Evolutionary conservation across 176 grass and related monocot genomes (phyloP).

Genomic region (Avena eriantha): DNA sequence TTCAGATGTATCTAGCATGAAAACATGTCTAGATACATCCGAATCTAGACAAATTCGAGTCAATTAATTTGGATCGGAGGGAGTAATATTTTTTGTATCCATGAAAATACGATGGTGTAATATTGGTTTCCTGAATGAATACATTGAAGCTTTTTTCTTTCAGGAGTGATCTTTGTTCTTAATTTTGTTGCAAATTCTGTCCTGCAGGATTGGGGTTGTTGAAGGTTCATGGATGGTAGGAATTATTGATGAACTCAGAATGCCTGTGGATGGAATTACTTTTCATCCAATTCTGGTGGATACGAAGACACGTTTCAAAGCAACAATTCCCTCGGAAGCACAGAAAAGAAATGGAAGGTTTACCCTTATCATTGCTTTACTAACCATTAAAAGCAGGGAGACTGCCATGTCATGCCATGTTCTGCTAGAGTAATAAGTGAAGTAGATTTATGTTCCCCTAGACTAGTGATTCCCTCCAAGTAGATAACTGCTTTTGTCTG

Average conservation of each 20-base stretch:
- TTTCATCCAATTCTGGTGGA: constrained; percentile 72
- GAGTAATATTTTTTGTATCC: neutral
- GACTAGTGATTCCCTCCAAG: constrained; percentile 7
- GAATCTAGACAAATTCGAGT: too few species aligned
- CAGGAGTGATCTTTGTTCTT: neutral
- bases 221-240: constrained; percentile 85
- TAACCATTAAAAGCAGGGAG: neutral
- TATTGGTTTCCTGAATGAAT: neutral
- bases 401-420: neutral
- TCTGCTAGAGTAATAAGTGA: neutral
- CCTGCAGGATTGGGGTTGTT: constrained; percentile 66
- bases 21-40: too few species aligned
- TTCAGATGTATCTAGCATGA: too few species aligned
- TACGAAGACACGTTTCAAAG: constrained; percentile 75
- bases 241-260: constrained; percentile 87
- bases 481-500: neutral
- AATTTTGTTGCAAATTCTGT: constrained; percentile 4
- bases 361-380: neutral
- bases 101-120: neutral
- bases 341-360: constrained; percentile 98
- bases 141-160: neutral
- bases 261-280: constrained; percentile 48
- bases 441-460: neutral
- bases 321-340: constrained; percentile 62
- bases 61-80: too few species aligned